phyloP scores from a whole-genome alignment of 768 basidiomycete genomes.

The Lactarius psammicola region DNA sequence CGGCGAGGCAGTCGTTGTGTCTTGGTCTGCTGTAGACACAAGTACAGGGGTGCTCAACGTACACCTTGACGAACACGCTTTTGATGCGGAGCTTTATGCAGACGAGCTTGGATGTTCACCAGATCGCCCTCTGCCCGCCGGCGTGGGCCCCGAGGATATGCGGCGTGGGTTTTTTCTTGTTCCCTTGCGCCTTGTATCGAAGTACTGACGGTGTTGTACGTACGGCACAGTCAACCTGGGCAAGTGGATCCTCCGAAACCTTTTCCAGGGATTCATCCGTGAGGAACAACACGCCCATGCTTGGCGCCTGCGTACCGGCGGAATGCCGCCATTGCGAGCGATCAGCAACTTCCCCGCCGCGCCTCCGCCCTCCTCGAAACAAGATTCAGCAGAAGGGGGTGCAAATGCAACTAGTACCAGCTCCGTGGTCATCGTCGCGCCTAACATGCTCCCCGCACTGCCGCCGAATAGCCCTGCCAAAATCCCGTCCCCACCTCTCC shows the following conservation, averaged over 20 bases:
- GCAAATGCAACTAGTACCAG: conserved; percentile 37
- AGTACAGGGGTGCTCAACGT: conserved; percentile 85
- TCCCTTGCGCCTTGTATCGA: conserved; percentile 6
- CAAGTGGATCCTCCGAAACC: conserved; percentile 85
- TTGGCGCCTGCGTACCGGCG: conserved; percentile 26
- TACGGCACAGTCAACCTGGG: conserved; percentile 79
- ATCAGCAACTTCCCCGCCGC: background rate
- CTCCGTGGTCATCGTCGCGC: conserved; percentile 50
- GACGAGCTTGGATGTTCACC: conserved; percentile 78
- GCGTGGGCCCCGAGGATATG: conserved; percentile 70
- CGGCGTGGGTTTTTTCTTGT: conserved; percentile 55
- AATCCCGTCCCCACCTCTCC: background rate
- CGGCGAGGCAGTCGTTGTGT: conserved; percentile 80
- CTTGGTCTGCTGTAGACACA: conserved; percentile 90
- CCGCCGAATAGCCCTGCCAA: conserved; percentile 47
- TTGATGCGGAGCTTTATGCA: conserved; percentile 93
- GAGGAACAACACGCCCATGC: conserved; percentile 54
- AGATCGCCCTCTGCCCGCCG: conserved; percentile 39
- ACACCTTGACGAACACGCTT: conserved; percentile 83
- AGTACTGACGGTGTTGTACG: background rate
- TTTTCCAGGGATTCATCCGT: conserved; percentile 75
- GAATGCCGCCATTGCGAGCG: background rate
- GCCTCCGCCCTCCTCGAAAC: conserved; percentile 11
- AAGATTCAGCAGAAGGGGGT: background rate
- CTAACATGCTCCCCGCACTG: conserved; percentile 62